phyloP scores from a whole-genome alignment of 169 alveolate genomes.

The Eimeria nieschulzi region DNA sequence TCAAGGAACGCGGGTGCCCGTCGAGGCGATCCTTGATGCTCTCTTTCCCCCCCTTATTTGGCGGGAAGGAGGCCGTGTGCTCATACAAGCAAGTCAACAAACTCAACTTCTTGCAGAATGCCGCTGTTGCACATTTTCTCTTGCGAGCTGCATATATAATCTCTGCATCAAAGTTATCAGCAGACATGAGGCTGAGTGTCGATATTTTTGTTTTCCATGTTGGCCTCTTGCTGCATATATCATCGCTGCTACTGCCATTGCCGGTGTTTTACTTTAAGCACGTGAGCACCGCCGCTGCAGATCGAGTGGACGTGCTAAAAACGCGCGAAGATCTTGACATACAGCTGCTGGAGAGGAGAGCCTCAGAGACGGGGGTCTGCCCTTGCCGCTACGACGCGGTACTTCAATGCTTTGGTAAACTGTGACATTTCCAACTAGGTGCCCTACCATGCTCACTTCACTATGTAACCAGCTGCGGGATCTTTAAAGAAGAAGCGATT shows the following conservation, averaged over 20 bases:
- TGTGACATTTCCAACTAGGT: too few relatives aligned
- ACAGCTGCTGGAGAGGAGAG: conserved; percentile 65
- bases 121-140: too few relatives aligned
- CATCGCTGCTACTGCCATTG: not conserved
- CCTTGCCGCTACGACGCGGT: conserved; percentile 70
- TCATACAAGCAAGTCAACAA: conserved; percentile 45
- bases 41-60: conserved; percentile 68
- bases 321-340: conserved; percentile 68
- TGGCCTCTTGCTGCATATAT: not conserved
- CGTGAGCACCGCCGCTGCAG: conserved; percentile 72
- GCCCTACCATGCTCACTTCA: too few relatives aligned
- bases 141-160: too few relatives aligned
- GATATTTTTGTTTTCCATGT: not conserved
- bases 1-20: conserved; percentile 51
- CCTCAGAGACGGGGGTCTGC: conserved; percentile 73
- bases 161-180: not conserved
- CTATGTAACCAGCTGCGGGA: too few relatives aligned
- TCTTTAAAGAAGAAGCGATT: too few relatives aligned
- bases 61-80: conserved; percentile 59
- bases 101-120: too few relatives aligned
- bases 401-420: conserved; percentile 75
- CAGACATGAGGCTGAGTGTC: not conserved
- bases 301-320: conserved; percentile 71
- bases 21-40: conserved; percentile 60
- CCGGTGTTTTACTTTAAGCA: not conserved